A percentile compares a stretch with the other conserved stretches of the same genome.
Conservation (phyloP, 2,329 filamentous ascomycete species). For the Orbilia quercus region DNA sequence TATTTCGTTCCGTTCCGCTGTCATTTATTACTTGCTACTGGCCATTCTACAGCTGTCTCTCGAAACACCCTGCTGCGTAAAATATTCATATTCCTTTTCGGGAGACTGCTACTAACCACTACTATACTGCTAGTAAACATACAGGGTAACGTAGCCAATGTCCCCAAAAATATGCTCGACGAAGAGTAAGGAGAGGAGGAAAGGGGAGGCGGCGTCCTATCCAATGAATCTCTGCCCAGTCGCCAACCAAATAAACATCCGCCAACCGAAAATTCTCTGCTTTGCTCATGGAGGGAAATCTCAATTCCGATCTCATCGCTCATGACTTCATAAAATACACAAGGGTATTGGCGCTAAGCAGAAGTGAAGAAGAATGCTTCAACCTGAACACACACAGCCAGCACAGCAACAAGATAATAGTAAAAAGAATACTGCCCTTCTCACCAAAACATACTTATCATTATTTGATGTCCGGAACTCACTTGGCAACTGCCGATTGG, state of each 20-base stretch:
- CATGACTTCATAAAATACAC: conserved; percentile 57
- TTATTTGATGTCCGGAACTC: too few relatives aligned
- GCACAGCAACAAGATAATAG: too few relatives aligned
- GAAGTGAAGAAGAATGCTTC: conserved; percentile 45
- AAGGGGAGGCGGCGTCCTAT: conserved; percentile 6
- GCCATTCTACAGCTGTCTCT: not conserved
- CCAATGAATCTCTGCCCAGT: conserved; percentile 17
- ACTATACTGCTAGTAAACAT: too few relatives aligned
- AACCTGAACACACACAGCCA: conserved; percentile 41
- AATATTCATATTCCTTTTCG: conserved; percentile 40
- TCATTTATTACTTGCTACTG: not conserved
- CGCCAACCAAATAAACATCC: conserved; percentile 29
- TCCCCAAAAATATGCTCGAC: conserved; percentile 34
- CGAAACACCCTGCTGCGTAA: conserved; percentile 13
- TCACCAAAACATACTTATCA: conserved; percentile 10
- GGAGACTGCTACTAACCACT: too few relatives aligned
- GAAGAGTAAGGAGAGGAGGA: conserved; percentile 19
- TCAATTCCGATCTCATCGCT: conserved; percentile 55
- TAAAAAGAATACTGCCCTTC: conserved; percentile 25
- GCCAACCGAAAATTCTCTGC: conserved; percentile 24
- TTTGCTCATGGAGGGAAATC: conserved; percentile 36
- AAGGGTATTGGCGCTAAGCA: conserved; percentile 56
- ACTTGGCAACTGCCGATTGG: conserved; percentile 25
- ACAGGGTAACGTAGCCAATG: conserved; percentile 36
- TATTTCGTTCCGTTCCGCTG: conserved; percentile 18